Evolutionary conservation across 345 rosid species (phyloP).

Genomic region (Populus deltoides): DNA sequence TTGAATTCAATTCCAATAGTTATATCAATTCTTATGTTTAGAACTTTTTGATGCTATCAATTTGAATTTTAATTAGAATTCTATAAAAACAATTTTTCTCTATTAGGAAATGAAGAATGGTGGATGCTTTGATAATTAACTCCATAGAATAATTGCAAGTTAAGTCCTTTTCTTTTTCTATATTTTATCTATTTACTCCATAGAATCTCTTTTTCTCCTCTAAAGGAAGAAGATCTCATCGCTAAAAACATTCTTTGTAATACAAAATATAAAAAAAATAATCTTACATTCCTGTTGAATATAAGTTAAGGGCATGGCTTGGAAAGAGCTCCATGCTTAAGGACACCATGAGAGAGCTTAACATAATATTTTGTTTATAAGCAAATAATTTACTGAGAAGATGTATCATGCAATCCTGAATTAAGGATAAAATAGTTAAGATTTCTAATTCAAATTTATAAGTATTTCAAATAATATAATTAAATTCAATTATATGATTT

Average conservation of each 20-base stretch:
- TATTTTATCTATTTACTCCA: too few species aligned
- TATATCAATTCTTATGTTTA: too few species aligned
- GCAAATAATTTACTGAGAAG: too few species aligned
- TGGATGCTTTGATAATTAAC: slow-evolving; percentile 59
- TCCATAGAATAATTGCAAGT: background rate
- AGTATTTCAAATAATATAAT: too few species aligned
- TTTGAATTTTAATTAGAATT: too few species aligned
- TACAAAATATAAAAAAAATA: background rate
- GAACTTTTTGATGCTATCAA: accelerated
- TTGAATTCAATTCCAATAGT: too few species aligned
- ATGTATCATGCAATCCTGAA: too few species aligned
- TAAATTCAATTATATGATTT: too few species aligned
- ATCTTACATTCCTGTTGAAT: background rate
- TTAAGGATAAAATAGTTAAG: too few species aligned
- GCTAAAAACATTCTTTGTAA: background rate
- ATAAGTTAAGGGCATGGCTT: background rate
- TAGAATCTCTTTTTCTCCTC: background rate
- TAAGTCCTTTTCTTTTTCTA: too few species aligned
- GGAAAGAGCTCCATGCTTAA: background rate
- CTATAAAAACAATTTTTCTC: slow-evolving; percentile 41
- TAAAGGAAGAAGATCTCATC: background rate
- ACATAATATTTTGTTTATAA: too few species aligned
- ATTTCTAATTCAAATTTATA: too few species aligned
- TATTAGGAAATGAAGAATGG: slow-evolving; percentile 66
- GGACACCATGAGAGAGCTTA: background rate